Base-by-base conservation (phyloP, 148 eudicot species). In the Euryodendron excelsum region DNA sequence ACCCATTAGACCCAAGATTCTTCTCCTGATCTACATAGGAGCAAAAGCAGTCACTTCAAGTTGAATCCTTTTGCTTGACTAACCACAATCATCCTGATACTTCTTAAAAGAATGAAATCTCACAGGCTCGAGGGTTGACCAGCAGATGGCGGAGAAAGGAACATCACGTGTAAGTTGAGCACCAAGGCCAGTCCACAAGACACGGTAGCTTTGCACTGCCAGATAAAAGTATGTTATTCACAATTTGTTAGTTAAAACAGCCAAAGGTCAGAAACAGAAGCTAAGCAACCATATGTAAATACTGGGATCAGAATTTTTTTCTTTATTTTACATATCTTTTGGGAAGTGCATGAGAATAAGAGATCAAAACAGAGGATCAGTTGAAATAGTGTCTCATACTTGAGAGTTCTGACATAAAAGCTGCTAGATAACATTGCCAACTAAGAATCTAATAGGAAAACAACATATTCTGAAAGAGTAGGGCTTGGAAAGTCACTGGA, bases 81-180 rank as follows among this genome's bases (percentile, higher is more conserved):
- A 12, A 60, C 48, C 21, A 45, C 39, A 73, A 31, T 25, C 52
- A 66, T 11, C 17, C 33, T 8, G 55, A 28, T 21, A 15, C 64
- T 73, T 71, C 63, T 33, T n/a, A 69, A 48, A 72, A 41, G 33
- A 39, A 41, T 31, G 28, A 72, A 63, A 21, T 20, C 92, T 88
- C 80, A 95, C 98, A 37, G 97, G 97, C 80, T 93, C 98, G 71
- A 95, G 96, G 61, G 92, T 81, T 45, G 93, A 88, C 98, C 98
- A 93, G 83, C 97, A 95, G 66, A 95, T 89, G 73, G 97, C 92
- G 44, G 97, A 93, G 74, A 93, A 95, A 59, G 98, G 98, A 80
- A 95, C 97, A 82, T 95, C 97, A 63, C 98, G 96, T 34, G 94
- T 89, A 80, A 95, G 91, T 80, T 95, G 98, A 72, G 94, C 94